Evolutionary conservation across 768 basidiomycete species (phyloP), one percentile per base, ranked within the genome.

Genomic region (Hygrophorus russula): DNA sequence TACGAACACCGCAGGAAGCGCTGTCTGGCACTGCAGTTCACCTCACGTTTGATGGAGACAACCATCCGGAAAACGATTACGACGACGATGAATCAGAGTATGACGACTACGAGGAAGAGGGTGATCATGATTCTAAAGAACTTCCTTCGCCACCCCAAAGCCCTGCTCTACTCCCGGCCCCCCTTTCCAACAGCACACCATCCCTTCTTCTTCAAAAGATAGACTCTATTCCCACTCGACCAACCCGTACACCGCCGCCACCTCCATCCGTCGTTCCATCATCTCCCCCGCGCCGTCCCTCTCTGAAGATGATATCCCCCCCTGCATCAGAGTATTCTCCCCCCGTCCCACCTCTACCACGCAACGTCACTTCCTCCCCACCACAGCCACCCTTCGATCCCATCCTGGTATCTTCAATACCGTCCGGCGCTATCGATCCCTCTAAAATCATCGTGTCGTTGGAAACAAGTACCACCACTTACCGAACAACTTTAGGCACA

Each of bases 1-100:
- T 89, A 30, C 68, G 79, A 45, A 89, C 87, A 0, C 87, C 87
- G 6, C 78, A 82, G 50, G 87, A 90, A 44, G 86, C 86, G 15
- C 65, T 90, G 24, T 65, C 67, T 36, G 70, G 69, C 38, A 69
- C 71, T 0, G 60, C 65, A 14, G 65, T 73, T 2, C 58, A 69
- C 35, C 58, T 69, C n/a, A 65, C 60, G 6, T 62, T 56, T 33
- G 59, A 61, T 18, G 56, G 49, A 18, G 51, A 41, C 12, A 33
- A 46, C 27, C 14, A 31, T 4, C 14, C 17, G 27, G 42, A 48
- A n/a, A 32, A 34, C 24, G 41, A 31, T 20, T 45, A 49, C 5
- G 24, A 36, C 27, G 18, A 32, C 5, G 30, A 34, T 11, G 45
- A 34, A 8, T 15, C 36, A 15, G 45, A 39, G 41, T 41, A 29